phyloP scores from a whole-genome alignment of 371 early-diverging fungal genomes.

The Mucor racemosus region DNA sequence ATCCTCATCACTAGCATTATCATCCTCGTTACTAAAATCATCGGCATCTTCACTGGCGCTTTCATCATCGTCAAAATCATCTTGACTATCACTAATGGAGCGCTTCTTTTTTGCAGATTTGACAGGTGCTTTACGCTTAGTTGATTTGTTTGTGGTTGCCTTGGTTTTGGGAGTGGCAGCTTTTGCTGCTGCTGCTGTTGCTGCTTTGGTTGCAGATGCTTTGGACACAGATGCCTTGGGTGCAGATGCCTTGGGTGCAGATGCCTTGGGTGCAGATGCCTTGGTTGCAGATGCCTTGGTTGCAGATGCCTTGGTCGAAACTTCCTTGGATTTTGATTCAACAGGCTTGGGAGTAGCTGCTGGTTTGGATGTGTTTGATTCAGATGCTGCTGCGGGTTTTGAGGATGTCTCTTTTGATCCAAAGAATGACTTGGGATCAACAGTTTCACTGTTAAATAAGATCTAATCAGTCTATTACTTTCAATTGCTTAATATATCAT shows the following conservation, averaged over 20 bases:
- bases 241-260: neutral
- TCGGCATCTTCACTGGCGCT: neutral
- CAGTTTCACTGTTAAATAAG: neutral
- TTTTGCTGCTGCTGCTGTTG: neutral
- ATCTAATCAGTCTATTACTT: neutral
- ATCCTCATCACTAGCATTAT: constrained; percentile 22
- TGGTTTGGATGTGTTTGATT: neutral
- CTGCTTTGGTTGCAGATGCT: neutral
- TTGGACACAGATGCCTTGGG: neutral
- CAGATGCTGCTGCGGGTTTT: neutral
- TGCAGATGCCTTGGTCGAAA: neutral
- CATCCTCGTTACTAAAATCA: constrained; percentile 18
- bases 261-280: neutral
- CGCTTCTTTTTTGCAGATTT: constrained; percentile 2
- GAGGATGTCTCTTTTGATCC: neutral
- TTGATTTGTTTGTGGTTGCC: neutral
- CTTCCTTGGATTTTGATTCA: neutral
- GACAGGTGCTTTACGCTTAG: constrained; percentile 3
- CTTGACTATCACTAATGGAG: neutral
- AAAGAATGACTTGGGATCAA: constrained; percentile 16
- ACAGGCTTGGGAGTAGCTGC: neutral
- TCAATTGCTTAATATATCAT: neutral
- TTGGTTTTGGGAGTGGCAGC: neutral
- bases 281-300: neutral
- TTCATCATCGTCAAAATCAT: constrained; percentile 19